Evolutionary conservation across 139 green algal species (phyloP), one percentile per base, ranked within the genome.

Genomic region (Ettlia oleoabundans): DNA sequence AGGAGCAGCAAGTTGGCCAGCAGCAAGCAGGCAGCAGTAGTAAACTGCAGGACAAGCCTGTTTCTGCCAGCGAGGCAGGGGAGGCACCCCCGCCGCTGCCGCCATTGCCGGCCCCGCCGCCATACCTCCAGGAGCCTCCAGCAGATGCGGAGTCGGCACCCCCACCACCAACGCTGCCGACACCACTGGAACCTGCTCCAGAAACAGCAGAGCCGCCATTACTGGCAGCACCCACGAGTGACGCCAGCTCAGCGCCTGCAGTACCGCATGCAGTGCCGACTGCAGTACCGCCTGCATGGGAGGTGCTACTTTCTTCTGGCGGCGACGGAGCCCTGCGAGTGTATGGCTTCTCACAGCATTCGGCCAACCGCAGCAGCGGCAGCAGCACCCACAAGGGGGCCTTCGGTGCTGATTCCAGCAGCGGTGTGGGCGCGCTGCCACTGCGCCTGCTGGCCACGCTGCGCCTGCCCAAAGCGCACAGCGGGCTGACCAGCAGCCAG

Each of bases 231-330:
- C n/a, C n/a, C n/a, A n/a, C n/a, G n/a, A n/a, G n/a, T n/a, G n/a
- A n/a, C n/a, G n/a, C n/a, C n/a, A n/a, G n/a, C n/a, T n/a, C n/a
- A n/a, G n/a, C n/a, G n/a, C n/a, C n/a, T n/a, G n/a, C n/a, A n/a
- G n/a, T n/a, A n/a, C n/a, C n/a, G n/a, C n/a, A n/a, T n/a, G n/a
- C n/a, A n/a, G n/a, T n/a, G n/a, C n/a, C n/a, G n/a, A n/a, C n/a
- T n/a, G n/a, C 73, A 8, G 53, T 24, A 1, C 37, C 73, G 5
- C 73, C 73, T 8, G 53, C 73, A 13, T 80, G 73, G 69, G 78
- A 84, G 65, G 38, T 84, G n/a, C 41, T 84, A 7, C n/a, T 84
- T 0, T 84, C 78, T 4, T 30, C 41, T 1, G 78, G 40, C 3
- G 69, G 64, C 4, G 78, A 78, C 8, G 61, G 69, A 1, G 30